A percentile compares a stretch with the other conserved stretches of the same genome.
Conservation (phyloP, 768 basidiomycete genomes). For the Xerocomus potaroensis region DNA sequence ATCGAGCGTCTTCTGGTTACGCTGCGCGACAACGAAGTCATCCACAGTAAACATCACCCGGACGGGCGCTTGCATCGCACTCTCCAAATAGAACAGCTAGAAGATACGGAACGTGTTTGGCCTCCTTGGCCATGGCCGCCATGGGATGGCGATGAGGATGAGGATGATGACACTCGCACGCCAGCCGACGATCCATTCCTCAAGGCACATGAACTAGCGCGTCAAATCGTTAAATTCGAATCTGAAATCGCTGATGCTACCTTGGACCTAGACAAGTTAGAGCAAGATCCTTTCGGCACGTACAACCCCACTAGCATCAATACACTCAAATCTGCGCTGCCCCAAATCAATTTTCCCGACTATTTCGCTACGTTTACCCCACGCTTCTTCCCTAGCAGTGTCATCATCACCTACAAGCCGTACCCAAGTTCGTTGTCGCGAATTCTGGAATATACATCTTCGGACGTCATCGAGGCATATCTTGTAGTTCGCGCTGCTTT, state of each 20-base stretch:
- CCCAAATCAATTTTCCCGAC: slow-evolving; percentile 75
- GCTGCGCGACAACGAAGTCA: slow-evolving; percentile 44
- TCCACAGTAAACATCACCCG: slow-evolving; percentile 9
- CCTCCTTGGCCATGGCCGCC: slow-evolving; percentile 87
- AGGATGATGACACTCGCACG: slow-evolving; percentile 37
- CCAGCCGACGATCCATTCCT: slow-evolving; percentile 32
- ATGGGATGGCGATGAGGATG: slow-evolving; percentile 65
- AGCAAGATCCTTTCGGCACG: slow-evolving; percentile 77
- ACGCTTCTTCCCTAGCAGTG: slow-evolving; percentile 64
- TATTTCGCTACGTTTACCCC: slow-evolving; percentile 87
- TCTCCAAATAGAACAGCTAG: slow-evolving; percentile 36
- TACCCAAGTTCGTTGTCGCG: slow-evolving; percentile 65
- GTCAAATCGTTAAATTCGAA: slow-evolving; percentile 75
- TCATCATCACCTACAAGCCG: slow-evolving; percentile 79
- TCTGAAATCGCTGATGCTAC: slow-evolving; percentile 70
- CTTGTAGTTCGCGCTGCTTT: slow-evolving; percentile 76
- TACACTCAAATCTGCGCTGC: slow-evolving; percentile 63
- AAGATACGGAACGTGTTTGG: slow-evolving; percentile 45
- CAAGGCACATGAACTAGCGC: slow-evolving; percentile 60
- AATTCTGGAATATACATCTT: slow-evolving; percentile 62
- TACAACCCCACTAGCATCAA: slow-evolving; percentile 81
- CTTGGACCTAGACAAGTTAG: slow-evolving; percentile 72
- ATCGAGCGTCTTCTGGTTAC: slow-evolving; percentile 62
- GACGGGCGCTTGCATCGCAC: slow-evolving; percentile 20
- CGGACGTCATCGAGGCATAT: slow-evolving; percentile 81